These are phyloP conservation scores for Ocimum tenuiflorum DNA, from an alignment of 257 asterid genomes.

Conservation along the genomic window DNA sequence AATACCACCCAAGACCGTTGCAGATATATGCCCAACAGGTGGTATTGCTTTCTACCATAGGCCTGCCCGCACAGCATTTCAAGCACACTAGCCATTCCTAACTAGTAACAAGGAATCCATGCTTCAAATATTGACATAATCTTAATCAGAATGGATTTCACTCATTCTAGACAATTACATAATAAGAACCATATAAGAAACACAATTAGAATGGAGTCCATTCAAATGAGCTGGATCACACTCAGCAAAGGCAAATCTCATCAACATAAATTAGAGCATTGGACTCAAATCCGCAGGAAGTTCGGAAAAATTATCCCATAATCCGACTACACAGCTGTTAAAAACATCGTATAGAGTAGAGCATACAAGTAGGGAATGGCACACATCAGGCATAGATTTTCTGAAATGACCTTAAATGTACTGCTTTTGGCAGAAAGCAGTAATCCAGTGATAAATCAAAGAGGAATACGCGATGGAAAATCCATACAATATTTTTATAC, in stretches of 20 bases:
- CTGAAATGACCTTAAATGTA: background rate
- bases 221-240: background rate
- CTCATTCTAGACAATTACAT: background rate
- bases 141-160: background rate
- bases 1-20: constrained; percentile 54
- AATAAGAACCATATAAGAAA: background rate
- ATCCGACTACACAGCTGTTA: background rate
- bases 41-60: constrained; percentile 46
- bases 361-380: background rate
- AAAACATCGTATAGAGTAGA: background rate
- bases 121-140: constrained; percentile 7
- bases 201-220: background rate
- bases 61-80: constrained; percentile 66
- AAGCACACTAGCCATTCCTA: constrained; percentile 66
- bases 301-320: background rate
- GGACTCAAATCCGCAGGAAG: background rate
- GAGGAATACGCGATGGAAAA: background rate
- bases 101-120: constrained; percentile 24
- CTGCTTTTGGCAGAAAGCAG: background rate
- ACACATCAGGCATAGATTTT: background rate
- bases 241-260: background rate
- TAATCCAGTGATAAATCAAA: background rate
- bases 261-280: background rate
- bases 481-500: background rate
- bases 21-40: constrained; percentile 43